Base-by-base conservation (phyloP, 257 asterid genomes). In the Solanum neorickii region DNA sequence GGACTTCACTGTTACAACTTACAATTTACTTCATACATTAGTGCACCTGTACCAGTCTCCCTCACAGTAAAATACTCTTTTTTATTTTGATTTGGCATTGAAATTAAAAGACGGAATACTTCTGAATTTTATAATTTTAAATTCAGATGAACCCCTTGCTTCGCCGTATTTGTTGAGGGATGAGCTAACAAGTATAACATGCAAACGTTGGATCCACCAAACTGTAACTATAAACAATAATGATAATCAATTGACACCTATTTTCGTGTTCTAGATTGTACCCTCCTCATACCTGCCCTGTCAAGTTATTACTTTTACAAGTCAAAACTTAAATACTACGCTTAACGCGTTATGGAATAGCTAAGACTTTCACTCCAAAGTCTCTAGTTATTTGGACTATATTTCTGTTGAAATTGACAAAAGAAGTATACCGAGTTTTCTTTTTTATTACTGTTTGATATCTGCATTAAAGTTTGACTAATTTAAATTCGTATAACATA, bases 401-500 rank as follows among this genome's bases (percentile, higher is more conserved):
- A 74, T 20, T 74, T 20, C 27, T 21, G 5, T 73, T 23, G 49
- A 73, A 73, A 23, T 9, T 72, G 27, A 72, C 78, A 56, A 52
- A 52, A 31, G 35, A 3, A 33, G 35, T 33, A 33, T 33, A 33
- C 5, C 35, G 35, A 33, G 5, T 33, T 33, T 33, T 33, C 1
- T 33, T 4, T 33, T 33, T 33, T 33, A 33, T 33, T 33, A 33
- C 1, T 1, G 35, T 33, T 33, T 3, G 35, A 33, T 33, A 33
- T 33, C 35, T 3, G 1, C 0, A 33, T 33, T 33, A 33, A 33
- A 33, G 0, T 33, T 33, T 33, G 1, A 33, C 11, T 52, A 52
- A 52, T 52, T 0, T 9, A 0, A 15, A 52, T 52, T 0, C 23
- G 0, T 1, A 52, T 25, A 25, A 25, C 27, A 25, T 25, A 25